These are phyloP conservation scores for Bruguiera sexangula DNA, from an alignment of 345 rosid genomes.

Conservation along the genomic window DNA sequence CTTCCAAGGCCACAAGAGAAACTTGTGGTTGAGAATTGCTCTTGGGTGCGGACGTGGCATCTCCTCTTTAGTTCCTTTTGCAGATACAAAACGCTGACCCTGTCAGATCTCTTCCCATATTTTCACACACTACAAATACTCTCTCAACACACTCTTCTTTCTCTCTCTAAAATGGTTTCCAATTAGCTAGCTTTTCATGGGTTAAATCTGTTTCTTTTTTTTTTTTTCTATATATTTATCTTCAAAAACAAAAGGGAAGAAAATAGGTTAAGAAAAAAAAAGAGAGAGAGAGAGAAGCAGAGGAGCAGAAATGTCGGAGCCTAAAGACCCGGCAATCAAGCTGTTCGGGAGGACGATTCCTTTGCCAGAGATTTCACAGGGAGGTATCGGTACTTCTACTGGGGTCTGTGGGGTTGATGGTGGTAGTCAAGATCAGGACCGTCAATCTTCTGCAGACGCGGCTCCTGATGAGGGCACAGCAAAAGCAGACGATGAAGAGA, in stretches of 20 bases:
- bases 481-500: constrained; percentile 31
- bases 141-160: not conserved
- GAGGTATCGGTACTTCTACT: not conserved
- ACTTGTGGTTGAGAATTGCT: constrained; percentile 68
- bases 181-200: not conserved
- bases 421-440: constrained; percentile 38
- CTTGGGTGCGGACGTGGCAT: constrained; percentile 52
- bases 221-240: not conserved
- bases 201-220: not conserved
- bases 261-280: not conserved
- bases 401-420: constrained; percentile 20
- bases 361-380: constrained; percentile 44
- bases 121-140: not conserved
- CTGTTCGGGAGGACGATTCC: constrained; percentile 86
- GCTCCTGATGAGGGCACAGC: constrained; percentile 21
- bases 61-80: constrained; percentile 20
- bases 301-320: constrained; percentile 56
- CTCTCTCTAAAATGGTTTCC: constrained; percentile 2
- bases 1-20: constrained; percentile 56
- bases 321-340: constrained; percentile 81
- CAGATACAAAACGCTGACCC: not conserved
- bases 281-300: not conserved
- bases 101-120: not conserved
- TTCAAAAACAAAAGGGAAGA: not conserved
- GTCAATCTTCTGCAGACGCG: constrained; percentile 34